These are phyloP conservation scores for Bipolaris sorokiniana DNA, from an alignment of 2,329 filamentous ascomycete genomes.

Conservation along the genomic window DNA sequence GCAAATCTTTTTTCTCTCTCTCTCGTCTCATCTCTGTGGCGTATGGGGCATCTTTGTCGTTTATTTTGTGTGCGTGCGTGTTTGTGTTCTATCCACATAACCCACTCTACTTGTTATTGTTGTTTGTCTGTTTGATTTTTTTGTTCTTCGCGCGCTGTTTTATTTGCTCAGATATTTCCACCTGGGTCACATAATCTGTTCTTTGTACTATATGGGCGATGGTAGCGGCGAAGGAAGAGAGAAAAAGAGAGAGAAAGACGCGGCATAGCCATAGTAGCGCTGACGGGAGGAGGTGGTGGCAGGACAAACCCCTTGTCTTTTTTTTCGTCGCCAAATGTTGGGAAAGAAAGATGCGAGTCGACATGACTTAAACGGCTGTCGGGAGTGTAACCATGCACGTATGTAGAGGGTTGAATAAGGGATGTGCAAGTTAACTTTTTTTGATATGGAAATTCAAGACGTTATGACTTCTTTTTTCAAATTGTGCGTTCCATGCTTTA, in stretches of 20 bases:
- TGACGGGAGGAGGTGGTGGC: neutral
- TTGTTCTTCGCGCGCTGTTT: neutral
- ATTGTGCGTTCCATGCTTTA: neutral
- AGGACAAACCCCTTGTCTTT: neutral
- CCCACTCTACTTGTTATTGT: neutral
- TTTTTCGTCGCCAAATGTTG: neutral
- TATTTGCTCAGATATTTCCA: neutral
- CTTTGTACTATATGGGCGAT: slow-evolving; percentile 37
- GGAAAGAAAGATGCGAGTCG: neutral
- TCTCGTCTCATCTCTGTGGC: neutral
- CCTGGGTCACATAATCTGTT: slow-evolving; percentile 32
- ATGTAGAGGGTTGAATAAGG: slow-evolving; percentile 1
- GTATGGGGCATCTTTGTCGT: slow-evolving; percentile 5
- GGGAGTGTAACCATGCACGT: slow-evolving; percentile 4
- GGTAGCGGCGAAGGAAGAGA: neutral
- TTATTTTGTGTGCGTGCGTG: neutral
- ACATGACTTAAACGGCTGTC: neutral
- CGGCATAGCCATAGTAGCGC: neutral
- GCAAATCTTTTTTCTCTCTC: slow-evolving; percentile 2
- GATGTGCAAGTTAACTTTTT: slow-evolving; percentile 4
- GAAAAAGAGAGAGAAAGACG: neutral
- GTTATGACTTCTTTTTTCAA: slow-evolving; percentile 35
- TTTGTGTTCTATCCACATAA: neutral
- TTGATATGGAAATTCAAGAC: slow-evolving; percentile 39
- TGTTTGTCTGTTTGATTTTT: neutral